These are phyloP conservation scores for Chlamydomonas sphaeroides DNA, from an alignment of 139 green algal genomes.

Conservation along the genomic window DNA sequence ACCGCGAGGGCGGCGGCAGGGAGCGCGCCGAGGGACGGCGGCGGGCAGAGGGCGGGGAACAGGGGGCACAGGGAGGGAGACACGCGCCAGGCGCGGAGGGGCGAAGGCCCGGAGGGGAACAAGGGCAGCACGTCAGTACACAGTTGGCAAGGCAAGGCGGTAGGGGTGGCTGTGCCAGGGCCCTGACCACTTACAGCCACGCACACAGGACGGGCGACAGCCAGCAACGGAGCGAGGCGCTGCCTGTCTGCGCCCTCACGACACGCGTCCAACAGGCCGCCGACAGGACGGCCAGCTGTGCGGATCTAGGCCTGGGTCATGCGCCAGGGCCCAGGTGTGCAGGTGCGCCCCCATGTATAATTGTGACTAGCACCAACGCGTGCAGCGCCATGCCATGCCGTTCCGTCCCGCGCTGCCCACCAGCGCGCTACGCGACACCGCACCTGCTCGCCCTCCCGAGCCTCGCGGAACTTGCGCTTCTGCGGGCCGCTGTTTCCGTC, in stretches of 20 bases:
- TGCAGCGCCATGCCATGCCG: not conserved
- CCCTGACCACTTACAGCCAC: not conserved
- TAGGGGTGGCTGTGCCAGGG: no score
- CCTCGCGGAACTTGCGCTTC: slow-evolving; percentile 41
- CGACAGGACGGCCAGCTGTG: no score
- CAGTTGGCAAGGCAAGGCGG: not conserved
- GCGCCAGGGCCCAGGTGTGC: no score
- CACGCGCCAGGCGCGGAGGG: not conserved
- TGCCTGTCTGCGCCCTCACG: no score
- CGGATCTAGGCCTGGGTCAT: no score
- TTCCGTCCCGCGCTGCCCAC: not conserved
- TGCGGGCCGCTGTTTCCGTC: not conserved
- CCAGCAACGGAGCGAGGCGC: not conserved
- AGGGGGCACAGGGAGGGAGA: not conserved
- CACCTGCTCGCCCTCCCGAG: slow-evolving; percentile 38
- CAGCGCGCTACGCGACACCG: not conserved
- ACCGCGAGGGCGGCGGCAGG: no score
- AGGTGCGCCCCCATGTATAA: not conserved
- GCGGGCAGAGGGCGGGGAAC: not conserved
- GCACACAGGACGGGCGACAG: no score
- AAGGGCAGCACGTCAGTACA: not conserved
- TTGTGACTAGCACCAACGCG: no score
- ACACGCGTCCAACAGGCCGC: no score
- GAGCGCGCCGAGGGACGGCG: not conserved
- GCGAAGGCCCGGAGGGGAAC: no score